A percentile compares a stretch with the other conserved stretches of the same genome.
Evolutionary conservation across 306 rosid species (phyloP).

Genomic region (Pachyrhizus erosus): DNA sequence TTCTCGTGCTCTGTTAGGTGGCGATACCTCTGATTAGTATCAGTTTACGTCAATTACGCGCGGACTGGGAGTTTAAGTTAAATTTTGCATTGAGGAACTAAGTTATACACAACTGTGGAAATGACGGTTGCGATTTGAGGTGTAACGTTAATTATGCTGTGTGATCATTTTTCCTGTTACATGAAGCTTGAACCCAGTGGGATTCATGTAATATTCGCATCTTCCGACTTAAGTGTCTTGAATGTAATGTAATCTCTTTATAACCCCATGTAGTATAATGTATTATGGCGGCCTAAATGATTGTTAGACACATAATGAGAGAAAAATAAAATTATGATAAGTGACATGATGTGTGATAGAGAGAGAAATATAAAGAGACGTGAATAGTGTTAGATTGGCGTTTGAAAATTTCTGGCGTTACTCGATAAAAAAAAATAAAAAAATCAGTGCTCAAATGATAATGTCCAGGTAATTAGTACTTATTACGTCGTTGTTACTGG

Average conservation of each 20-base stretch:
- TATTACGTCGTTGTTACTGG: slow-evolving; percentile 7
- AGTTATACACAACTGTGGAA: slow-evolving; percentile 25
- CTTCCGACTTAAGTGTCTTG: background rate
- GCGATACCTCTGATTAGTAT: background rate
- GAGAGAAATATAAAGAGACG: no score
- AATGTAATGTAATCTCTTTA: background rate
- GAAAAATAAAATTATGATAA: no score
- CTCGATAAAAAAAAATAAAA: no score
- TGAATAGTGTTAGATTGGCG: no score
- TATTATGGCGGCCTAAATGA: background rate
- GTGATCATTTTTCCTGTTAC: background rate
- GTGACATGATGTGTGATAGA: no score
- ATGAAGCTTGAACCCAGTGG: slow-evolving; percentile 20
- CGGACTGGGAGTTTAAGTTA: slow-evolving; percentile 10
- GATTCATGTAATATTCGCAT: background rate
- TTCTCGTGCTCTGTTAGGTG: slow-evolving; percentile 19
- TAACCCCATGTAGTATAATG: background rate
- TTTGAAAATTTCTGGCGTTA: no score
- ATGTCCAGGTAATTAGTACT: background rate
- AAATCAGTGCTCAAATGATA: background rate
- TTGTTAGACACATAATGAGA: no score
- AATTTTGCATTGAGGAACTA: slow-evolving; percentile 18
- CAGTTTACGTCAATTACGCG: background rate
- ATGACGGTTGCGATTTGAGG: slow-evolving; percentile 31
- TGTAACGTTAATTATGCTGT: slow-evolving; percentile 5